These are phyloP conservation scores for Ogataea haglerorum DNA, from an alignment of 805 yeast genomes.

Conservation along the genomic window DNA sequence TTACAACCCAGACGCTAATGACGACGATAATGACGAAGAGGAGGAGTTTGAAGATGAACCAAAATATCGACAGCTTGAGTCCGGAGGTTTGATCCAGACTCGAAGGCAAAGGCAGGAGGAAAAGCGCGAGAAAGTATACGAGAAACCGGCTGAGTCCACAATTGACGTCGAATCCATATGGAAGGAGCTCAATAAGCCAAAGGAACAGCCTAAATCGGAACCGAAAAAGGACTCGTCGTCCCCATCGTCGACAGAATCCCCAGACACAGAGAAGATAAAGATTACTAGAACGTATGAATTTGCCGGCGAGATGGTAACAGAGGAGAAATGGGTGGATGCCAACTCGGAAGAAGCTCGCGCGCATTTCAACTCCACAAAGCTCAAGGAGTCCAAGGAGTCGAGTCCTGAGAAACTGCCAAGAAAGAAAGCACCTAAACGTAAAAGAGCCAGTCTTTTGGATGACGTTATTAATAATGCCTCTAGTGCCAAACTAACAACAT, in stretches of 20 bases:
- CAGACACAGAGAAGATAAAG: slow-evolving; percentile 47
- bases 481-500: slow-evolving; percentile 78
- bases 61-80: slow-evolving; percentile 53
- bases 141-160: slow-evolving; percentile 24
- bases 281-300: slow-evolving; percentile 79
- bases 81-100: slow-evolving; percentile 68
- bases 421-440: slow-evolving; percentile 44
- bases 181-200: slow-evolving; percentile 44
- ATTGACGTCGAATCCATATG: slow-evolving; percentile 52
- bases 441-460: slow-evolving; percentile 72
- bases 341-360: slow-evolving; percentile 87
- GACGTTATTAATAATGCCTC: slow-evolving; percentile 68
- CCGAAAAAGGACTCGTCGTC: background rate
- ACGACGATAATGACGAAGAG: slow-evolving; percentile 35
- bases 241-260: background rate
- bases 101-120: slow-evolving; percentile 56
- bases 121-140: slow-evolving; percentile 19
- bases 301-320: slow-evolving; percentile 81
- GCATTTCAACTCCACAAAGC: slow-evolving; percentile 53
- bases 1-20: slow-evolving; percentile 41
- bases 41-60: slow-evolving; percentile 32
- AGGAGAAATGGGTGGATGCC: slow-evolving; percentile 71
- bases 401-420: slow-evolving; percentile 4
- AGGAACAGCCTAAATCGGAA: background rate
- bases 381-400: slow-evolving; percentile 7